Evolutionary conservation across 129 eudicot genomes (phyloP).

Genomic region (Pulicaria dysenterica): DNA sequence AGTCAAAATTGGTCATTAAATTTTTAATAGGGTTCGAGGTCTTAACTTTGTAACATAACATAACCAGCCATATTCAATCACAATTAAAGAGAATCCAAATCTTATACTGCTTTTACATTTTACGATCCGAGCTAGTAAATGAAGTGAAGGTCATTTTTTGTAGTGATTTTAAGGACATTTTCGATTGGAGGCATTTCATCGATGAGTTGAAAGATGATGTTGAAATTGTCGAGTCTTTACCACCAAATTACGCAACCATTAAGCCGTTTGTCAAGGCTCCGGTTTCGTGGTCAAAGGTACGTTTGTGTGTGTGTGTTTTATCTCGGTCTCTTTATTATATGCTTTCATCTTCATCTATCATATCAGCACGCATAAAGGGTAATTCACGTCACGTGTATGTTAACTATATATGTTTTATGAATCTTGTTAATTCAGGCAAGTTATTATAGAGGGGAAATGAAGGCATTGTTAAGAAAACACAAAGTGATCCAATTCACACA

Average conservation of each 20-base stretch:
- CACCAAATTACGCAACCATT: constrained; percentile 46
- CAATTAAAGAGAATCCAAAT: too few relatives aligned
- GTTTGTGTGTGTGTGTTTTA: not conserved
- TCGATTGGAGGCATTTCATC: constrained; percentile 83
- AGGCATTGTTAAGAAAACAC: constrained; percentile 53
- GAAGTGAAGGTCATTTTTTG: not conserved
- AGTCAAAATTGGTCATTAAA: too few relatives aligned
- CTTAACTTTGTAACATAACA: too few relatives aligned
- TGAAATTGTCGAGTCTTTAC: constrained; percentile 79
- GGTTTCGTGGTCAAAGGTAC: constrained; percentile 92
- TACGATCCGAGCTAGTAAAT: too few relatives aligned
- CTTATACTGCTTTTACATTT: not conserved
- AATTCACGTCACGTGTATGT: not conserved
- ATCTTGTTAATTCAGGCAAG: constrained; percentile 37
- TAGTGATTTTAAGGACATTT: constrained; percentile 93
- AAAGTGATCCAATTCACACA: constrained; percentile 84
- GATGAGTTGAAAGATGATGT: constrained; percentile 70
- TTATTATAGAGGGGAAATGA: constrained; percentile 78
- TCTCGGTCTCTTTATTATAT: not conserved
- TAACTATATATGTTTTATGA: too few relatives aligned
- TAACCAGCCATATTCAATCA: too few relatives aligned
- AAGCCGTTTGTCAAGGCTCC: constrained; percentile 76
- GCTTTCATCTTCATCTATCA: not conserved
- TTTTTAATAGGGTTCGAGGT: too few relatives aligned
- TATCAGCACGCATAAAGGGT: too few relatives aligned